Conservation (phyloP, 257 asterid genomes). For the Oldenlandia corymbosa region DNA sequence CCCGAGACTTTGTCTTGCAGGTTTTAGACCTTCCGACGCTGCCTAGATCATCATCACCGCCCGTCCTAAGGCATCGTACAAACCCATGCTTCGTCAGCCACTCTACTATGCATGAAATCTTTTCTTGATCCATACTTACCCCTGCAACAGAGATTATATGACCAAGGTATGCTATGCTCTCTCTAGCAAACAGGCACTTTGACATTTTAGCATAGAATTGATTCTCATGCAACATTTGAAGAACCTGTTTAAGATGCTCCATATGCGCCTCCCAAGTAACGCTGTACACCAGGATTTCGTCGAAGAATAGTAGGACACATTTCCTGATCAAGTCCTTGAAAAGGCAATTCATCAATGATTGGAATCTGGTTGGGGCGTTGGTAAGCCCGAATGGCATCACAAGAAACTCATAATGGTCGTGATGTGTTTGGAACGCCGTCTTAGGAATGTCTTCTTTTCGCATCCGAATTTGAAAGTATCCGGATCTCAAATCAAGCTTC, state of each 20-base stretch:
- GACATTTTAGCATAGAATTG: not conserved
- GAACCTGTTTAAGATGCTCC: no score
- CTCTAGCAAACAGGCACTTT: not conserved
- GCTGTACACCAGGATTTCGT: slow-evolving; percentile 5
- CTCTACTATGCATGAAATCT: not conserved
- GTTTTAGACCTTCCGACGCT: no score
- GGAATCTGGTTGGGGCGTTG: slow-evolving; percentile 7
- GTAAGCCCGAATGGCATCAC: slow-evolving; percentile 6
- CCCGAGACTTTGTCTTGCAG: no score
- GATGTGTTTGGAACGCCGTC: not conserved
- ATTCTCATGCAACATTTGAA: not conserved
- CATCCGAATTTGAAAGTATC: not conserved
- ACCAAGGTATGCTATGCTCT: not conserved
- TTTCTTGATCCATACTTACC: not conserved
- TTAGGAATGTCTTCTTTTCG: not conserved
- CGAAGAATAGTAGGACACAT: slow-evolving; percentile 4
- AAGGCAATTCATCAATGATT: not conserved
- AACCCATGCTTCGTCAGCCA: no score
- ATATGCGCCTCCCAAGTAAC: not conserved
- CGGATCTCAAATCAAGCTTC: not conserved
- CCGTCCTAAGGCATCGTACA: no score
- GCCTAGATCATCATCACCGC: no score
- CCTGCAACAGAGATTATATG: not conserved
- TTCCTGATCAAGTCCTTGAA: not conserved
- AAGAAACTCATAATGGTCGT: not conserved